A percentile compares a stretch with the other conserved stretches of the same genome.
Evolutionary conservation across 2,329 filamentous ascomycete genomes (phyloP).

Genomic region (Talaromyces sp.): DNA sequence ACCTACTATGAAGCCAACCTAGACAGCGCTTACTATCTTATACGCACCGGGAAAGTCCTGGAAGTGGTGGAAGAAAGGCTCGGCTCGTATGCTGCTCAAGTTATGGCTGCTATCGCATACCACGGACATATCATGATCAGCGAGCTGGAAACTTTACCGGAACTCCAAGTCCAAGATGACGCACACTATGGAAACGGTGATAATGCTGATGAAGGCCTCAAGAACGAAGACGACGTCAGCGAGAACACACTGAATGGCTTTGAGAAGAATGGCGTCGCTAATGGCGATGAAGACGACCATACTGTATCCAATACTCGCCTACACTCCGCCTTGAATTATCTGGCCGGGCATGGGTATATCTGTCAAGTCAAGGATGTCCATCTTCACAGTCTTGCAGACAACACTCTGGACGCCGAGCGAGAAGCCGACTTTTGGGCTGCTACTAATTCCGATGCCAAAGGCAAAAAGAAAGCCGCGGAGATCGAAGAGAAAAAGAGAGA

Average conservation of each 20-base stretch:
- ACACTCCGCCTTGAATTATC: conserved; percentile 37
- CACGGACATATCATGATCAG: conserved; percentile 67
- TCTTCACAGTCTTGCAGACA: conserved; percentile 42
- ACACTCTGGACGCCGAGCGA: conserved; percentile 37
- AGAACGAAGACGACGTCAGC: background rate
- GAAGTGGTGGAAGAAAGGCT: conserved; percentile 70
- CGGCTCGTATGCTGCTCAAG: conserved; percentile 68
- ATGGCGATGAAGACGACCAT: conserved; percentile 25
- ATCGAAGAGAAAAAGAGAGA: conserved; percentile 29
- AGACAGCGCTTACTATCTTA: conserved; percentile 73
- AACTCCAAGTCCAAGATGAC: conserved; percentile 27
- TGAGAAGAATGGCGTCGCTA: conserved; percentile 25
- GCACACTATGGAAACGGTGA: conserved; percentile 24
- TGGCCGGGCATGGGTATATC: conserved; percentile 43
- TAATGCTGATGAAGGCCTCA: conserved; percentile 4
- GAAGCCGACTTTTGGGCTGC: conserved; percentile 25
- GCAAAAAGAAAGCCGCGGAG: conserved; percentile 37
- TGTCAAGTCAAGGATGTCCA: conserved; percentile 39
- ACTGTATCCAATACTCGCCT: conserved; percentile 23
- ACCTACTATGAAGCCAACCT: conserved; percentile 83
- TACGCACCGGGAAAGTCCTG: conserved; percentile 77
- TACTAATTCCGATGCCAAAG: conserved; percentile 35
- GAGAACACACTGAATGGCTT: background rate
- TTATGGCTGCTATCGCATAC: conserved; percentile 71
- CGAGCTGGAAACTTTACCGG: conserved; percentile 43